Conservation (phyloP, 306 rosid species). For the Fragaria vesca region DNA sequence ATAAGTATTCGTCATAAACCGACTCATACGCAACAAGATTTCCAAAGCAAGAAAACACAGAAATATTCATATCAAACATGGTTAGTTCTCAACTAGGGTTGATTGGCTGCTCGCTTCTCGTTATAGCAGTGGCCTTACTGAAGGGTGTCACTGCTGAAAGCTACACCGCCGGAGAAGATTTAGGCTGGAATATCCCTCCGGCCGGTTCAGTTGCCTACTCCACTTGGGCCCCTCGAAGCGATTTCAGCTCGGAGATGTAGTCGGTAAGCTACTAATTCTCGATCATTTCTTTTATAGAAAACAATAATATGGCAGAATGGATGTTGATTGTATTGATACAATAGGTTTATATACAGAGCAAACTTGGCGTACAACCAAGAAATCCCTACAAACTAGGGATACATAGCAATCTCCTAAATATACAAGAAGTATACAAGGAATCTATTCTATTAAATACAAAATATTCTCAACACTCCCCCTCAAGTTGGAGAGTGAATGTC, state of each 20-base stretch:
- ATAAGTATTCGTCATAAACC: neutral
- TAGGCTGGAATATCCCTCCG: conserved; percentile 34
- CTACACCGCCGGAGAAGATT: conserved; percentile 23
- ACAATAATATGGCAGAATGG: too few relatives aligned
- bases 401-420: too few relatives aligned
- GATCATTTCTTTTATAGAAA: neutral
- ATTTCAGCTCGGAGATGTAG: conserved; percentile 26
- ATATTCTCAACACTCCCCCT: too few relatives aligned
- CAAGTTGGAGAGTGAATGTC: too few relatives aligned
- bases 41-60: conserved; percentile 13
- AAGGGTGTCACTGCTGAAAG: conserved; percentile 14
- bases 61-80: neutral
- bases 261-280: conserved; percentile 6
- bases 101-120: conserved; percentile 21
- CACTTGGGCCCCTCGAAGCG: conserved; percentile 22
- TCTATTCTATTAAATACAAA: too few relatives aligned
- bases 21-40: neutral
- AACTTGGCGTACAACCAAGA: too few relatives aligned
- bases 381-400: too few relatives aligned
- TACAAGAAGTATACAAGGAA: too few relatives aligned
- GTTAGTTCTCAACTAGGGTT: neutral
- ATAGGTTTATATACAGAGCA: too few relatives aligned
- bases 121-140: conserved; percentile 5
- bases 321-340: too few relatives aligned
- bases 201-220: conserved; percentile 21